Percentiles rank a stretch among this genome's conserved stretches.
Evolutionary conservation across 441 rosid genomes (phyloP).

Genomic region (Euphorbia celastroides): DNA sequence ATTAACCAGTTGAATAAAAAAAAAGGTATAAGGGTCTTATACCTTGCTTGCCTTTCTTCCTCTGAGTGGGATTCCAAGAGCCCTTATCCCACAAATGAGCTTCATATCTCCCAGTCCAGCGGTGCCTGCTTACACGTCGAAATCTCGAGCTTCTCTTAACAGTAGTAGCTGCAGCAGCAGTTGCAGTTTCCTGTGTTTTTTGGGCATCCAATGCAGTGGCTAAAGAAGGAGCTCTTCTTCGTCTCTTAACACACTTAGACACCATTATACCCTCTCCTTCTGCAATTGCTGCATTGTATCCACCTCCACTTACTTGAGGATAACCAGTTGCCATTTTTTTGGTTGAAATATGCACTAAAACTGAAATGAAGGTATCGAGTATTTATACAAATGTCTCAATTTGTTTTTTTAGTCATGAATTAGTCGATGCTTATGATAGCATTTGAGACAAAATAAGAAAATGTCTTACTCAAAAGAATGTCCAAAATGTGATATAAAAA

Average conservation of each 20-base stretch:
- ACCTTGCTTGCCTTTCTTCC: constrained; percentile 77
- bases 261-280: constrained; percentile 17
- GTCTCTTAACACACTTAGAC: constrained; percentile 26
- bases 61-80: constrained; percentile 67
- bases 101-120: constrained; percentile 66
- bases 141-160: constrained; percentile 59
- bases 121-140: constrained; percentile 65
- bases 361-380: neutral
- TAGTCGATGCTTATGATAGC: constrained; percentile 26
- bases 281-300: constrained; percentile 5
- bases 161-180: constrained; percentile 9
- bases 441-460: constrained; percentile 17
- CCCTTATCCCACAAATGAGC: constrained; percentile 73
- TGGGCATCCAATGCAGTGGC: constrained; percentile 12
- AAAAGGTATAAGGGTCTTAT: neutral
- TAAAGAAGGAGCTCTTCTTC: constrained; percentile 26
- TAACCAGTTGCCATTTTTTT: constrained; percentile 9
- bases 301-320: constrained; percentile 12
- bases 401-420: constrained; percentile 8
- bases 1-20: neutral
- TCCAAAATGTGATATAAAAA: neutral
- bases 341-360: neutral
- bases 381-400: neutral
- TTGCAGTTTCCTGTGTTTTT: constrained; percentile 12
- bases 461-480: neutral